These are phyloP conservation scores for Plasmodium vivax DNA, from an alignment of 169 alveolate genomes.

Conservation along the genomic window DNA sequence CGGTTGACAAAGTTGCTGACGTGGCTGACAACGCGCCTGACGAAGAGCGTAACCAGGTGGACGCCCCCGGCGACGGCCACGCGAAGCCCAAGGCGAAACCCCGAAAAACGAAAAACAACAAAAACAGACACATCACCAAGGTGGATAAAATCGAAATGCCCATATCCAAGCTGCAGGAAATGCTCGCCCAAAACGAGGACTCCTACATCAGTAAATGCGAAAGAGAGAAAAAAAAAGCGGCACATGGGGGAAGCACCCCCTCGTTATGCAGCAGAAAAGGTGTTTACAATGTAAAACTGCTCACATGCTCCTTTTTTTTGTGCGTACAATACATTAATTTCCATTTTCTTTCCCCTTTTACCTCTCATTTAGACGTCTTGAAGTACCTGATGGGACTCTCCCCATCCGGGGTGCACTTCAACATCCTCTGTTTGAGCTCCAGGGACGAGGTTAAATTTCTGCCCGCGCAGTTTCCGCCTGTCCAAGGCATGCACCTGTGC, in stretches of 20 bases:
- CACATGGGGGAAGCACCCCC: background rate
- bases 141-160: background rate
- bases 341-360: background rate
- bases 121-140: slow-evolving; percentile 17
- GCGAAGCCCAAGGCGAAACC: background rate
- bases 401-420: slow-evolving; percentile 70
- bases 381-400: slow-evolving; percentile 52
- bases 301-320: background rate
- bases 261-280: background rate
- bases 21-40: too few relatives aligned
- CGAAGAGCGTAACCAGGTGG: background rate
- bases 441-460: slow-evolving; percentile 36
- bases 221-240: background rate
- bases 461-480: background rate
- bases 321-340: background rate
- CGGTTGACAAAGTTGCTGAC: background rate
- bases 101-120: background rate
- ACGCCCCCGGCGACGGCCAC: background rate
- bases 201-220: slow-evolving; percentile 43
- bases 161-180: slow-evolving; percentile 57
- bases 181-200: slow-evolving; percentile 23
- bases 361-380: slow-evolving; percentile 18
- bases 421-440: slow-evolving; percentile 50
- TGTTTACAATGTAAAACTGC: background rate
- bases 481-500: background rate